Percentiles rank a stretch among this genome's conserved stretches.
phyloP scores from a whole-genome alignment of 345 rosid genomes.

The Lagerstroemia speciosa region DNA sequence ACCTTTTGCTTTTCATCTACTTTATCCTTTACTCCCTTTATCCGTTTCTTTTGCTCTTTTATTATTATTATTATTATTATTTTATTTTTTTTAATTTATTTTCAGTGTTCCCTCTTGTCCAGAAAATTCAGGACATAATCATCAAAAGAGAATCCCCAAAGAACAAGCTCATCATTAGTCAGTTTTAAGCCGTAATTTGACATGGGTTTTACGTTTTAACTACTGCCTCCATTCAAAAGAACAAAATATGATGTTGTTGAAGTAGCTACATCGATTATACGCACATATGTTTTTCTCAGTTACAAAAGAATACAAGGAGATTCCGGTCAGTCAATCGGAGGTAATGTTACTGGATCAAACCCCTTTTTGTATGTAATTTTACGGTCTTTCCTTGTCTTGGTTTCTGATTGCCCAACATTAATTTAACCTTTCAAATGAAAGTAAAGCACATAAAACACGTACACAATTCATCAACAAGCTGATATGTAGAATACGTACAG shows the following conservation, averaged over 20 bases:
- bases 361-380: too few species aligned
- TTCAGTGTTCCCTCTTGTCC: background rate
- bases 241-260: background rate
- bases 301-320: too few species aligned
- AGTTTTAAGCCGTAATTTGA: background rate
- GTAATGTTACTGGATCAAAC: too few species aligned
- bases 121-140: constrained; percentile 2
- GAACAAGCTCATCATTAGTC: background rate
- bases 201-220: background rate
- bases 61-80: too few species aligned
- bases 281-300: too few species aligned
- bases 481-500: background rate
- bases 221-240: background rate
- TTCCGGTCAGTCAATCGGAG: too few species aligned
- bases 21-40: constrained; percentile 3
- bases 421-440: too few species aligned
- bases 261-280: too few species aligned
- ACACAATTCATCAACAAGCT: background rate
- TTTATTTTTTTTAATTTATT: background rate
- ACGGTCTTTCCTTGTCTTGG: too few species aligned
- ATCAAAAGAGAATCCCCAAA: background rate
- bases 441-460: background rate
- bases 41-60: background rate
- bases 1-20: constrained; percentile 6
- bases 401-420: too few species aligned